Evolutionary conservation across 108 stramenopile species (phyloP), one percentile per base, ranked within the genome.

Genomic region (Discostella stelligeroides): DNA sequence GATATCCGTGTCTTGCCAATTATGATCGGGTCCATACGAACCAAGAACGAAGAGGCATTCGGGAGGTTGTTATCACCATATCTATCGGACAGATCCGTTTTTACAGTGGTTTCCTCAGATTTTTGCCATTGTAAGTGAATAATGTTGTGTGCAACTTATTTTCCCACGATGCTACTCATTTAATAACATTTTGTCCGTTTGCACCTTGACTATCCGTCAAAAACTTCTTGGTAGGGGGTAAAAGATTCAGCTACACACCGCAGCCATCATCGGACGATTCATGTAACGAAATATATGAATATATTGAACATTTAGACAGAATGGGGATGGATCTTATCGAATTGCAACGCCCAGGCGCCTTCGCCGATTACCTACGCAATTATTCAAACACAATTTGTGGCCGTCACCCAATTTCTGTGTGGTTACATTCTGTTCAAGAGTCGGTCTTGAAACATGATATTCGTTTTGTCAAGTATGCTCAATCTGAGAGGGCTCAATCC

Each of bases 311-410:
- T 54, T 54, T 95, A 23, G 93, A 95, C 55, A 76, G 85, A 41
- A 74, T 69, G 30, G 92, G 92, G 14, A 94, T 94, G 92, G 76
- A 83, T 34, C 64, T 82, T 40, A 95, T 95, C 48, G 68, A 76
- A 66, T 28, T 86, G 69, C 84, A 92, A 62, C 63, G 87, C 24
- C 93, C 93, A 10, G 90, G 90, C 20, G 93, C 90, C 39, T 95
- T 95, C 83, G 90, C 93, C 13, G 68, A 84, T 57, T 95, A 95
- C 64, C 70, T 95, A 53, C 80, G 84, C 51, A 58, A 86, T 56
- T 87, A 84, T 20, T 67, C 72, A 12, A 95, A 95, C 69, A 95
- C 93, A 1, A 92, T 95, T 53, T 95, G 93, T 60, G 93, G 93
- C 8, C 79, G 89, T 40, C 90, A 95, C 70, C 84, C 90, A 11